Conservation (phyloP, 768 basidiomycete species). For the Hygrocybe punicea region DNA sequence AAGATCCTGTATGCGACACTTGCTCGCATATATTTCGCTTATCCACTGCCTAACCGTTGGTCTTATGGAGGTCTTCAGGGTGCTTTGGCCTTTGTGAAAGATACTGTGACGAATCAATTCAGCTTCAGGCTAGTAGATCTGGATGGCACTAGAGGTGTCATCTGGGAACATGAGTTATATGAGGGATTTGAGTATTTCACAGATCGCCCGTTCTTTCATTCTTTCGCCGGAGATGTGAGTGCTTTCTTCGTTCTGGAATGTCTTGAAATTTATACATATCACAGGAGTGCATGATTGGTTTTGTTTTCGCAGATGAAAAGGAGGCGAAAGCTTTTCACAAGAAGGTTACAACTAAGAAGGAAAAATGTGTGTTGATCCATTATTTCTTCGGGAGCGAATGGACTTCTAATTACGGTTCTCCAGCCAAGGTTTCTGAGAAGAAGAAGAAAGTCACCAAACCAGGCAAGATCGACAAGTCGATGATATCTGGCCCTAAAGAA, state of each 20-base stretch:
- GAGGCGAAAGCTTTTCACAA: conserved; percentile 86
- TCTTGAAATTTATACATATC: conserved; percentile 5
- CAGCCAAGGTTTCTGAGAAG: conserved; percentile 55
- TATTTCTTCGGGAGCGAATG: not conserved
- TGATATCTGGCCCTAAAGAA: conserved; percentile 78
- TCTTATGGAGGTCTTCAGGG: conserved; percentile 86
- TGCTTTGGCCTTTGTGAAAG: conserved; percentile 68
- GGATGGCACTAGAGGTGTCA: conserved; percentile 75
- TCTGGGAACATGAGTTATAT: conserved; percentile 94
- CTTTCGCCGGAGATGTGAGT: conserved; percentile 89
- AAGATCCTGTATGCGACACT: conserved; percentile 83
- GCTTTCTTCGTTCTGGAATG: conserved; percentile 1
- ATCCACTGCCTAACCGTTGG: conserved; percentile 76
- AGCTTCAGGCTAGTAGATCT: conserved; percentile 82
- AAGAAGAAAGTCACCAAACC: conserved; percentile 58
- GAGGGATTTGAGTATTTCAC: conserved; percentile 74
- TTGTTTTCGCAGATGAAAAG: conserved; percentile 83
- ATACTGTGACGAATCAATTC: conserved; percentile 53
- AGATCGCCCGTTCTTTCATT: conserved; percentile 89
- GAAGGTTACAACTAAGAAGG: conserved; percentile 65
- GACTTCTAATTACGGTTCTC: conserved; percentile 12
- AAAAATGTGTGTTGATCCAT: conserved; percentile 41
- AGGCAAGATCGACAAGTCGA: conserved; percentile 86
- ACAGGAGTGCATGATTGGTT: conserved; percentile 85
- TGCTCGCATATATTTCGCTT: conserved; percentile 86